A percentile compares a stretch with the other conserved stretches of the same genome.
These are phyloP conservation scores for Phytophthora citricola DNA, from an alignment of 352 stramenopile genomes.

Conservation along the genomic window DNA sequence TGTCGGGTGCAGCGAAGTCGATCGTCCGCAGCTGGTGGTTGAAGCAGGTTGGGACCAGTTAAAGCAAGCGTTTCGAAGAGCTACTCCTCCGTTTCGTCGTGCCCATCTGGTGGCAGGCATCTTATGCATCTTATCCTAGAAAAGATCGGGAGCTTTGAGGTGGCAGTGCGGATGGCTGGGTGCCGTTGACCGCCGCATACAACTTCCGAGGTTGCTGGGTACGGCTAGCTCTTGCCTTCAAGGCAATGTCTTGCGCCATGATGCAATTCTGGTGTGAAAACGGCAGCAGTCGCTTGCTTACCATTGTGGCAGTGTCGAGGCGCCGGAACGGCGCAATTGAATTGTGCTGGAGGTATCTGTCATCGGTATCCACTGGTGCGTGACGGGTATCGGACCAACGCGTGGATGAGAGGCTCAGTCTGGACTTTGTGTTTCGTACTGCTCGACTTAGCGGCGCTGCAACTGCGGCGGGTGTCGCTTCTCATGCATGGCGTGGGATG, in stretches of 20 bases:
- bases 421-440: background rate
- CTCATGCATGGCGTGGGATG: conserved; percentile 14
- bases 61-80: conserved; percentile 21
- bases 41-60: conserved; percentile 20
- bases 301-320: conserved; percentile 8
- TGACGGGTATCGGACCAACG: conserved; percentile 1
- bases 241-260: background rate
- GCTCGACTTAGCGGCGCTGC: no score
- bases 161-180: background rate
- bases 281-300: background rate
- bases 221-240: background rate
- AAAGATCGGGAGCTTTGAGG: conserved; percentile 16
- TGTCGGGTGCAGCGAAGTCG: conserved; percentile 10
- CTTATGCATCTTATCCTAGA: conserved; percentile 13
- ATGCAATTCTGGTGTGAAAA: conserved; percentile 11
- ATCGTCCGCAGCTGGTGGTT: conserved; percentile 12
- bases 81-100: conserved; percentile 21
- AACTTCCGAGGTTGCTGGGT: background rate
- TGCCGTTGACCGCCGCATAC: background rate
- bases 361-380: background rate
- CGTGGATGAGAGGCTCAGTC: background rate
- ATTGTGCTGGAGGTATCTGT: background rate
- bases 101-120: conserved; percentile 17
- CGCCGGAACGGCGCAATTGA: conserved; percentile 5
- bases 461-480: no score